Base-by-base conservation (phyloP, 768 basidiomycete genomes). In the Pisolithus orientalis region DNA sequence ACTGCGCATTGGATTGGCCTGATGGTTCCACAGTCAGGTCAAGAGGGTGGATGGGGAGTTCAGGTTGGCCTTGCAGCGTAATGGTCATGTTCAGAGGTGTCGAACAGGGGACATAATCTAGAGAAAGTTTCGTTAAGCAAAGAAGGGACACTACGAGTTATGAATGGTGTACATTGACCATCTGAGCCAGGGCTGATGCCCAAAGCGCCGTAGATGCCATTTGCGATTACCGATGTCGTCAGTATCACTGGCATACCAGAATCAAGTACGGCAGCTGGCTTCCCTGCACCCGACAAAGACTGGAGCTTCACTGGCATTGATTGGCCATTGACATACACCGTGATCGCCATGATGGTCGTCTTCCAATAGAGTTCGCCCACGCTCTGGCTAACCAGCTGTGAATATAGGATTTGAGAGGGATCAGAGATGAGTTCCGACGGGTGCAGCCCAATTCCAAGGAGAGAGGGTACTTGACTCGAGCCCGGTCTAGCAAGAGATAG, bases 131-230 rank as follows among this genome's bases (percentile, higher is more conserved):
- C 39, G 28, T 53, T 62, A n/a, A 66, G 38, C 21, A 42, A 50
- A 53, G 13, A 16, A 51, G 29, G 10, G 25, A 32, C 32, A 11
- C 31, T 38, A 21, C 17, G 54, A 24, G 0, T 27, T 38, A 47
- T 54, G 38, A 43, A 50, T 4, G 14, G 71, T 85, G 54, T 57
- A 88, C 88, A 87, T 46, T 77, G 72, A 17, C 86, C 84, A 55
- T 87, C 83, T 1, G 70, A 51, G 0, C 71, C 77, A 7, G 86
- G 84, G 21, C 65, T 59, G 27, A 90, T 70, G 1, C 82, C 85
- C 49, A 88, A 68, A 4, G 87, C 84, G 8, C 88, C 88, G 53
- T 90, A 91, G 17, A 90, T 85, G 6, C 75, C 87, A 57, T 91
- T 84, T 14, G 88, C 85, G 17, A 91, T 72, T 3, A 59, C 49